Base-by-base conservation (phyloP, 2,329 filamentous ascomycete genomes). In the Oidium heveae region DNA sequence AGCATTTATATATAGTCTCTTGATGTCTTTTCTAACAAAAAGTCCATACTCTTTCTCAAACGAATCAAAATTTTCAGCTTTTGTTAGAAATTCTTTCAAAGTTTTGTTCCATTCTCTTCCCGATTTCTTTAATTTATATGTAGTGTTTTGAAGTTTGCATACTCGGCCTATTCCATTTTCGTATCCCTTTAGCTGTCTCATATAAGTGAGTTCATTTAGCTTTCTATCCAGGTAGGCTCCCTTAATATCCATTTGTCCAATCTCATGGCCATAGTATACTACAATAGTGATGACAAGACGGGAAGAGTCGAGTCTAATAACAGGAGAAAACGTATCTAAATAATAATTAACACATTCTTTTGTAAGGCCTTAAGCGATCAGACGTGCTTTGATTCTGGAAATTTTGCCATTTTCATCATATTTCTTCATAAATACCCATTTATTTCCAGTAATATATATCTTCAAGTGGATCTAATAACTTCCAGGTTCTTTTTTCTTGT, bases 321-420 rank as follows among this genome's bases (percentile, higher is more conserved):
- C 22, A 12, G 46, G 24, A 33, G 46, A 50, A 9, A 33, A 32
- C 16, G 53, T 46, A 18, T 36, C 44, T 2, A 13, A 55, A 4
- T 54, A 55, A 10, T 55, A 1, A 9, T 58, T 44, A 2, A 52
- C 9, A 5, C 24, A 51, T 16, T 44, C 36, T 44, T 62, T 41
- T 13, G 58, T 53, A 36, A 61, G 56, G 39, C 59, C 58, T 18
- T 57, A 47, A 18, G 61, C 60, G 20, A 58, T 60, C 6, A 61
- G 53, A 13, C 61, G 28, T 33, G 61, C 59, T 43, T 63, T 62
- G 24, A 28, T 52, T 34, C 60, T 60, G 12, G 46, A 20, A 9
- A 64, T 56, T 36, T 57, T 58, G 10, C 59, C 59, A 41, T 63
- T 46, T 15, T 51, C 55, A 36, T 63, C 55, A 22, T 62, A 58